Base-by-base conservation (phyloP, 306 rosid species). In the Trifolium dubium region DNA sequence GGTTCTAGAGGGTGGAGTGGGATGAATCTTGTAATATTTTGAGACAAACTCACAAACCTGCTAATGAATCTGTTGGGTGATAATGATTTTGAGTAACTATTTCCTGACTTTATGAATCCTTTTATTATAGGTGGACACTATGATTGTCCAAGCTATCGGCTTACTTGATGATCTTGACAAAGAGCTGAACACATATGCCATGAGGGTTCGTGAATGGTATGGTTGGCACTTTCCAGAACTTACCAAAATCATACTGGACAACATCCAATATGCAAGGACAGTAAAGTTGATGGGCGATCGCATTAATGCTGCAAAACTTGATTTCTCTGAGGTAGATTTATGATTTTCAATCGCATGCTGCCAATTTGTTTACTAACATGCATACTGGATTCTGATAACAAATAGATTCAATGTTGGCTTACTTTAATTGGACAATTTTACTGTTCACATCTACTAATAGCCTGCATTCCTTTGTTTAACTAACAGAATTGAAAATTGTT, bases 201-300 rank as follows among this genome's bases (percentile, higher is more conserved):
- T 91, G 98, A 92, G 98, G 76, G 98, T 94, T 78, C 80, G 93
- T 40, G 99, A 94, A 85, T 92, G 99, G 99, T 94, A 89, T 29
- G 97, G 99, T 54, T 91, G 98, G 98, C 98, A 94, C 85, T 94
- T 94, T 73, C 98, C 98, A 2, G 98, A 94, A 85, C 96, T 94
- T 46, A 86, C 96, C 17, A 94, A 89, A 86, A 94, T 94, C 39
- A 59, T 94, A 17, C 85, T 80, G 73, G 98, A 94, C 78, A 94
- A 91, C 84, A 94, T 91, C 35, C 90, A 39, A 2, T 94, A 94
- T 69, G 96, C 98, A 23, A 94, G 74, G 82, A 44, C 92, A 6
- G 97, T 92, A 70, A 94, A 94, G 88, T 81, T 91, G 83, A 94
- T 91, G 96, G 98, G 97, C 2, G 87, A 89, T 82, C 96, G 97